Evolutionary conservation across 371 early-diverging fungal genomes (phyloP).

Genomic region (Actinomortierella wolfii): DNA sequence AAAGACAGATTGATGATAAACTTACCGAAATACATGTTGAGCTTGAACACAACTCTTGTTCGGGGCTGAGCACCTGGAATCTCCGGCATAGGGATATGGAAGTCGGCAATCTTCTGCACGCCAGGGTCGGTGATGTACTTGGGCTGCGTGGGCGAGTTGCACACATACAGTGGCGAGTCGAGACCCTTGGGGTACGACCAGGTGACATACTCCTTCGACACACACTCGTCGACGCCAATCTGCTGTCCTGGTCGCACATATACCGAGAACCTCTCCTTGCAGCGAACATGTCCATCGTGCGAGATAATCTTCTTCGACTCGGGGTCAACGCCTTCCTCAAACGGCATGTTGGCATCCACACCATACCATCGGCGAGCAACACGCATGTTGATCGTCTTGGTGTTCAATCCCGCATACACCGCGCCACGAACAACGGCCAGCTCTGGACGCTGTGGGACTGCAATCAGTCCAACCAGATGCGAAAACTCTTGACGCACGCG

Average conservation of each 20-base stretch:
- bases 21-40: slow-evolving; percentile 65
- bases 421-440: slow-evolving; percentile 50
- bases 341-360: slow-evolving; percentile 63
- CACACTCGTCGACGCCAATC: slow-evolving; percentile 57
- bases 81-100: slow-evolving; percentile 63
- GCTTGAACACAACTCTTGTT: slow-evolving; percentile 19
- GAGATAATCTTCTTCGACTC: slow-evolving; percentile 53
- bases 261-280: slow-evolving; percentile 61
- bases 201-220: slow-evolving; percentile 56
- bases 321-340: slow-evolving; percentile 56
- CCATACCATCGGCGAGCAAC: slow-evolving; percentile 58
- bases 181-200: slow-evolving; percentile 57
- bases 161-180: slow-evolving; percentile 59
- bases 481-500: slow-evolving; percentile 47
- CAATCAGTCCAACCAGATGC: slow-evolving; percentile 24
- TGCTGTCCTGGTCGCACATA: slow-evolving; percentile 62
- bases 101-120: slow-evolving; percentile 59
- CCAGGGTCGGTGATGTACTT: slow-evolving; percentile 56
- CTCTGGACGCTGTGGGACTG: slow-evolving; percentile 43
- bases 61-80: slow-evolving; percentile 48
- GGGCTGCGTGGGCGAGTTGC: slow-evolving; percentile 56
- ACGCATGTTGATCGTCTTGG: slow-evolving; percentile 41
- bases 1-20: neutral
- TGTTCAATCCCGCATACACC: slow-evolving; percentile 47
- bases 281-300: slow-evolving; percentile 38